Evolutionary conservation across 2,329 filamentous ascomycete genomes (phyloP), one percentile per base, ranked within the genome.

Genomic region (Madurella mycetomatis): DNA sequence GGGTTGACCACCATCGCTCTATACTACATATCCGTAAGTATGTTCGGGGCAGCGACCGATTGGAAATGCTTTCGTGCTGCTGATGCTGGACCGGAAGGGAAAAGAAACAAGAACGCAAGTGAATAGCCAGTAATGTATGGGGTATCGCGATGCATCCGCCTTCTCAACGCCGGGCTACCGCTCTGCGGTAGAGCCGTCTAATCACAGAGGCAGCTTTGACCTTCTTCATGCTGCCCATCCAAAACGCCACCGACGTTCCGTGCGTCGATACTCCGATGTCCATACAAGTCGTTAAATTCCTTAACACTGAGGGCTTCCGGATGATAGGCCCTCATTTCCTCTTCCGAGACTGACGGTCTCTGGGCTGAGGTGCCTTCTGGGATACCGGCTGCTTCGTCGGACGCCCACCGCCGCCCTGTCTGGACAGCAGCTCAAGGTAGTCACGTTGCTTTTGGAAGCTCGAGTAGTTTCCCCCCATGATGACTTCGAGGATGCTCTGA

Each of bases 401-500:
- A 9, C 45, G 45, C n/a, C 44, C 47, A 18, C 51, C 30, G 18
- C 41, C 41, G 18, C 41, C 41, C 13, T 45, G 16, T 9, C 51
- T 44, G 32, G 50, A 32, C 32, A 87, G 68, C 37, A 74, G 71
- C 49, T 74, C 73, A 9, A 92, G 72, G 60, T 80, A 86, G 12
- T 79, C 73, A 49, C 91, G 82, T 68, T 95, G 89, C 41, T 76
- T 69, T 17, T 80, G 74, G 65, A 95, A 95, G 2, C 83, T 82
- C 5, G 80, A 79, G 69, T 96, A 97, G 64, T 95, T 86, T 50
- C 89, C 91, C 11, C 80, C 86, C 50, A 95, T 74, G 40, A 96
- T 79, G 40, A 83, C 77, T 34, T 81, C 82, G 7, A 97, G 79
- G 19, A 96, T 82, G 65, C 85, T 88, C 45, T 66, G 59, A 31